Conservation (phyloP, 1,139 yeast genomes). For the Yamadazyma sp. region DNA sequence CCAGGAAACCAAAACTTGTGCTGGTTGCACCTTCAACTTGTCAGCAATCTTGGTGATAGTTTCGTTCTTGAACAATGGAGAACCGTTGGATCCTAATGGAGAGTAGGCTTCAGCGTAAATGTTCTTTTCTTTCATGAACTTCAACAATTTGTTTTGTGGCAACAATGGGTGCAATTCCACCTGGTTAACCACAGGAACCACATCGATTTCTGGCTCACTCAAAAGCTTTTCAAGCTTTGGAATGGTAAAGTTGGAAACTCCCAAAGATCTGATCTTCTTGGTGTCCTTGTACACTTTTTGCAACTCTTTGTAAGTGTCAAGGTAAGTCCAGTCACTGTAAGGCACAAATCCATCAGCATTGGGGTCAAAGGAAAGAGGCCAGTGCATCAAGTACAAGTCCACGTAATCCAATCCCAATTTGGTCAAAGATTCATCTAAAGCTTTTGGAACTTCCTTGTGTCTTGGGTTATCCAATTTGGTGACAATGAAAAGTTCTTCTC, state of each 20-base stretch:
- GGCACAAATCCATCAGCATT: conserved; percentile 7
- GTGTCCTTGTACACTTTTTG: conserved; percentile 54
- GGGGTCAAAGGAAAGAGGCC: conserved; percentile 67
- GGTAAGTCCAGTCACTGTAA: conserved; percentile 48
- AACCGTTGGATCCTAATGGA: conserved; percentile 57
- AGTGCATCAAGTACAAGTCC: conserved; percentile 82
- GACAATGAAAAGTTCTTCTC: conserved; percentile 74
- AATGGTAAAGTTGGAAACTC: conserved; percentile 63
- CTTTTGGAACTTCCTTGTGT: conserved; percentile 55
- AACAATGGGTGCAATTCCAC: conserved; percentile 61
- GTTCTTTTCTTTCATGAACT: conserved; percentile 42
- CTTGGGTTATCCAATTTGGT: conserved; percentile 78
- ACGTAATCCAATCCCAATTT: conserved; percentile 78
- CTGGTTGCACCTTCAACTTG: conserved; percentile 43
- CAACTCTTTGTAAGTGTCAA: conserved; percentile 69
- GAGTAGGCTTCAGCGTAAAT: conserved; percentile 57
- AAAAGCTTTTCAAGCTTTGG: conserved; percentile 46
- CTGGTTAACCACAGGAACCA: conserved; percentile 54
- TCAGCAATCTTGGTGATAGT: conserved; percentile 41
- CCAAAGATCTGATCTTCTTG: conserved; percentile 64
- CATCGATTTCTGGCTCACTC: conserved; percentile 42
- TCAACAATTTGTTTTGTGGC: conserved; percentile 50
- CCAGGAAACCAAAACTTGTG: conserved; percentile 52
- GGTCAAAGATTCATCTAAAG: conserved; percentile 61
- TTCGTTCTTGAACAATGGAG: conserved; percentile 50